Percentiles rank a stretch among this genome's conserved stretches.
These are phyloP conservation scores for Boletus subluridellus DNA, from an alignment of 1,284 basidiomycete genomes.

Conservation along the genomic window DNA sequence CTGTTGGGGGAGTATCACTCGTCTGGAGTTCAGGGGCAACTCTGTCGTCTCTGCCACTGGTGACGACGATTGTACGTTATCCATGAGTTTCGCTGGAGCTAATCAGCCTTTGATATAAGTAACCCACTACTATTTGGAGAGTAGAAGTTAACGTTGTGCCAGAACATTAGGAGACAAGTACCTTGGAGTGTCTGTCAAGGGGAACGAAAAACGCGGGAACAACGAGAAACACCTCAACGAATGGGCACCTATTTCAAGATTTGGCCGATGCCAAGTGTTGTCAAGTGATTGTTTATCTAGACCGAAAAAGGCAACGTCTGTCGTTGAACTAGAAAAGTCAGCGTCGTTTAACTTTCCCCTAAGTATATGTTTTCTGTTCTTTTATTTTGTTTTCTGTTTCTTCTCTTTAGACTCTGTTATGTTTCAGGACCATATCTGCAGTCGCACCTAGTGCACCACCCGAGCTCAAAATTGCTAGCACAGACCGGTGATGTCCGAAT, in stretches of 20 bases:
- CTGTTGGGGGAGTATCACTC: too few relatives aligned
- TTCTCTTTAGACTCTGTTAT: background rate
- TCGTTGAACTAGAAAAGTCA: background rate
- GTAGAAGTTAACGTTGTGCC: background rate
- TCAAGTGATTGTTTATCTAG: background rate
- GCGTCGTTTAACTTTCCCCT: background rate
- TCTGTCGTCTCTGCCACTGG: constrained; percentile 14
- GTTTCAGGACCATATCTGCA: background rate
- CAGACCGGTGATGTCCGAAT: constrained; percentile 20
- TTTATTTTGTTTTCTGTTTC: background rate
- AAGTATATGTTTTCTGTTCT: background rate
- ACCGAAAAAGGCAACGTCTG: background rate
- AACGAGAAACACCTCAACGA: background rate
- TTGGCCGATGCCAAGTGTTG: background rate
- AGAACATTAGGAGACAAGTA: background rate
- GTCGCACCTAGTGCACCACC: background rate
- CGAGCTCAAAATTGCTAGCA: background rate
- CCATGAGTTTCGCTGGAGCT: constrained; percentile 16
- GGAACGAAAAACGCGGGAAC: background rate
- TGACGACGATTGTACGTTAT: constrained; percentile 6
- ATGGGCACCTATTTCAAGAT: constrained; percentile 13
- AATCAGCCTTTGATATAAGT: background rate
- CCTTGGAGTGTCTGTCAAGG: constrained; percentile 1
- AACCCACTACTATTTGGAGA: constrained; percentile 8
- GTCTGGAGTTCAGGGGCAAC: too few relatives aligned